These are phyloP conservation scores for Pleurotus djamor DNA, from an alignment of 768 basidiomycete genomes.

Conservation along the genomic window DNA sequence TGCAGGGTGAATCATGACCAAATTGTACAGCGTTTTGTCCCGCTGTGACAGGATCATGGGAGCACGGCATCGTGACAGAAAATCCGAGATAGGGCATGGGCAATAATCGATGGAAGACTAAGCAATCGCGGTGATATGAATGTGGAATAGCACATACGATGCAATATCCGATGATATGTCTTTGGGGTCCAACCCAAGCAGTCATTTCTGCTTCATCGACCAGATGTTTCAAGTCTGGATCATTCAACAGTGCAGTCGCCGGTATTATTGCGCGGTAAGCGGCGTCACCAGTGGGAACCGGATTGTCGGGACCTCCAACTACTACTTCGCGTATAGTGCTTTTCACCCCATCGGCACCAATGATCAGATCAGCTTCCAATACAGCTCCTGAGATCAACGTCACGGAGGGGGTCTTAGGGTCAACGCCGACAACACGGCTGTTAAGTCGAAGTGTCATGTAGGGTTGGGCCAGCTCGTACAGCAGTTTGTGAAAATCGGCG, in stretches of 20 bases:
- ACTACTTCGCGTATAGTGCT: constrained; percentile 37
- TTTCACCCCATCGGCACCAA: constrained; percentile 13
- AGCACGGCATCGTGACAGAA: neutral
- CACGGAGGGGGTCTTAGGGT: constrained; percentile 23
- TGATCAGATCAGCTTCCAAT: constrained; percentile 23
- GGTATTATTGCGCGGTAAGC: constrained; percentile 58
- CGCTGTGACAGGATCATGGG: constrained; percentile 18
- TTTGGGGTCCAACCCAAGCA: constrained; percentile 56
- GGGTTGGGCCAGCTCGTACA: constrained; percentile 30
- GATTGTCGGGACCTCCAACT: constrained; percentile 42
- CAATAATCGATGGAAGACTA: neutral
- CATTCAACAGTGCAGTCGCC: constrained; percentile 37
- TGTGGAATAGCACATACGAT: constrained; percentile 22
- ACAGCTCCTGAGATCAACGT: constrained; percentile 40
- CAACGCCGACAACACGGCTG: constrained; percentile 28
- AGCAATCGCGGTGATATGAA: neutral
- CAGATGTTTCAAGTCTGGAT: constrained; percentile 49
- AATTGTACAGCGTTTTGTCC: constrained; percentile 38
- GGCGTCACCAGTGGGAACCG: constrained; percentile 58
- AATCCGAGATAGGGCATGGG: neutral
- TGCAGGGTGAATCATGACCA: constrained; percentile 42
- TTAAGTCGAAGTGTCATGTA: constrained; percentile 32
- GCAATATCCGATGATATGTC: constrained; percentile 34
- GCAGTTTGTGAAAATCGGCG: constrained; percentile 43
- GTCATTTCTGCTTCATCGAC: constrained; percentile 52